phyloP scores from a whole-genome alignment of 495 filamentous ascomycete genomes.

The Tuber umbilicatum region DNA sequence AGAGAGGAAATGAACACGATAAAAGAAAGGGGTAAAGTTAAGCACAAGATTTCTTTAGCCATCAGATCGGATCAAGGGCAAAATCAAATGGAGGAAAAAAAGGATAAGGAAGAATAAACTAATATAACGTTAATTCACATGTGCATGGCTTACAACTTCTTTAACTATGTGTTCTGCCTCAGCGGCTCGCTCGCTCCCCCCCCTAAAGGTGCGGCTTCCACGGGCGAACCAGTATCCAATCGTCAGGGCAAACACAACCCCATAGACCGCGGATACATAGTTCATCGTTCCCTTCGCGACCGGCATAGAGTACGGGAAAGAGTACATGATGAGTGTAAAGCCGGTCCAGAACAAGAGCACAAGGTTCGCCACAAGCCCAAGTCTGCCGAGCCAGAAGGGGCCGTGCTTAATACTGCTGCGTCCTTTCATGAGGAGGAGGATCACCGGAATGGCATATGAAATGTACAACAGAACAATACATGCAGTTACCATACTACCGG shows the following conservation, averaged over 20 bases:
- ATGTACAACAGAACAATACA: constrained; percentile 51
- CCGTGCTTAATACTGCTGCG: constrained; percentile 51
- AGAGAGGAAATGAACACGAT: neutral
- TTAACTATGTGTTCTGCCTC: constrained; percentile 22
- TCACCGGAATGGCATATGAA: constrained; percentile 50
- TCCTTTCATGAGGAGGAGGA: constrained; percentile 49
- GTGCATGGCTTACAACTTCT: neutral
- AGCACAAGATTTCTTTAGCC: neutral
- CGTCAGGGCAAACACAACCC: constrained; percentile 46
- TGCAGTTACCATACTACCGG: constrained; percentile 51
- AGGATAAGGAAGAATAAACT: neutral
- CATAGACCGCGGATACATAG: constrained; percentile 53
- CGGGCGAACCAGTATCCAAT: constrained; percentile 48
- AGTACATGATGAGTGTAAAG: constrained; percentile 53
- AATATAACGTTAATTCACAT: neutral
- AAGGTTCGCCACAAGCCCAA: constrained; percentile 47
- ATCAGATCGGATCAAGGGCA: neutral
- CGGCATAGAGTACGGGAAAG: constrained; percentile 48
- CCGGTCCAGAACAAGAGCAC: constrained; percentile 50
- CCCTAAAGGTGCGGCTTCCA: constrained; percentile 46
- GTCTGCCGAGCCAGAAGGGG: constrained; percentile 48
- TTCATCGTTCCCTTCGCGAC: constrained; percentile 51
- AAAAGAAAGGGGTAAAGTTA: neutral
- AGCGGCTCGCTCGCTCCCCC: constrained; percentile 35
- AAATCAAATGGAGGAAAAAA: neutral